phyloP scores from a whole-genome alignment of 1,284 basidiomycete species.

The Apiotrichum akiyoshidainum region DNA sequence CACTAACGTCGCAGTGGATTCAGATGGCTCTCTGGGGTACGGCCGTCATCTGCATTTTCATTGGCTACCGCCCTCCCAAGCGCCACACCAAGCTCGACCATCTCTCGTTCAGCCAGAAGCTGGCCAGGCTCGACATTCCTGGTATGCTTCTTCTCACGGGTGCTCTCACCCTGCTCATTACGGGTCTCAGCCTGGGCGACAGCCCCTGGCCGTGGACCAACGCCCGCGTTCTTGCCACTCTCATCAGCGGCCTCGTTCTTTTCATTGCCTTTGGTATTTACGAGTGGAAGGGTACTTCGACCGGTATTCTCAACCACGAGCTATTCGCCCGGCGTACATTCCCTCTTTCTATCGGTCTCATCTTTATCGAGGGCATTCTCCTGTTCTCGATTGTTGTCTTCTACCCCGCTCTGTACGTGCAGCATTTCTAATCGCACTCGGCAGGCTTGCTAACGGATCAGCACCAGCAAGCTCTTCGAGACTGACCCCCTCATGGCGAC shows the following conservation, averaged over 20 bases:
- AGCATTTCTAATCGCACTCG: too few species aligned
- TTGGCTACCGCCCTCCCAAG: constrained; percentile 17
- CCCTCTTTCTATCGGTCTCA: constrained; percentile 16
- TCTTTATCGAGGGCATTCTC: constrained; percentile 23
- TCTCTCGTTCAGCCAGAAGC: constrained; percentile 7
- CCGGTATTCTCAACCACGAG: constrained; percentile 20
- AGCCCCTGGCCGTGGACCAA: constrained; percentile 16
- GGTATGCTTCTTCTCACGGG: constrained; percentile 9
- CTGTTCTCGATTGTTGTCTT: constrained; percentile 18
- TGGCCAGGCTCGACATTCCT: constrained; percentile 9
- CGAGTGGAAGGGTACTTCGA: constrained; percentile 16
- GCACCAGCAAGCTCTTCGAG: constrained; percentile 16
- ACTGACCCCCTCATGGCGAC: constrained; percentile 9
- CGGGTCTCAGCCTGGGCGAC: constrained; percentile 9
- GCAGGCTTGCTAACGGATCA: constrained; percentile 1
- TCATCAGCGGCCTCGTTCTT: constrained; percentile 7
- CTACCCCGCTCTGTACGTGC: constrained; percentile 16
- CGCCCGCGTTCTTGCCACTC: constrained; percentile 6
- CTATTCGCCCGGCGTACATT: constrained; percentile 20
- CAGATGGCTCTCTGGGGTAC: constrained; percentile 16
- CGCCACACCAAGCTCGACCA: constrained; percentile 13
- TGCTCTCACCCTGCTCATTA: constrained; percentile 6
- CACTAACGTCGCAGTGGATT: constrained; percentile 5
- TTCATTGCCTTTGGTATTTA: constrained; percentile 8
- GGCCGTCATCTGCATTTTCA: neutral